Evolutionary conservation across 148 eudicot species (phyloP), one percentile per base, ranked within the genome.

Genomic region (Pharnaceum exiguum): DNA sequence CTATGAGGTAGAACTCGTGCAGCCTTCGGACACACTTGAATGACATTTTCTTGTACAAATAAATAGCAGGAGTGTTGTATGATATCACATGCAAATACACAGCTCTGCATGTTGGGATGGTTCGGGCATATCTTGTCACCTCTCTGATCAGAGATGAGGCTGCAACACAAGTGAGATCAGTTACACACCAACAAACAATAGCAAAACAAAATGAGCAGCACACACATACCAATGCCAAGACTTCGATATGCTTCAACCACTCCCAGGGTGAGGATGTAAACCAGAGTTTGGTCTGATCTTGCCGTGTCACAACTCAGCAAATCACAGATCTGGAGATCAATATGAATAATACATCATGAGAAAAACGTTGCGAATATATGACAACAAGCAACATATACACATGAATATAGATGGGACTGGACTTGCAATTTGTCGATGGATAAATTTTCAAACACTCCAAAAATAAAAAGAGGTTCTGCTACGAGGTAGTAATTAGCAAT

Each of bases 41-140:
- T 47, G 85, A 86, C 96, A 93, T 75, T 77, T 86, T 86, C 72
- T 83, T 67, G 83, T 93, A 89, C 70, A 93, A 70, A 74, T 68
- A 77, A 63, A 93, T 89, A 57, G 96, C 99, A 4, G 95, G 73
- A 69, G 77, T 73, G 53, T 93, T 93, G 61, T 93, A 93, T 9
- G 91, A 89, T 62, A 93, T 85, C 68, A 93, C 99, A 44, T 93
- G 99, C 55, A 89, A 76, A 71, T 89, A 93, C 46, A 80, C 87
- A 64, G 89, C 99, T 36, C 81, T 75, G 63, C 99, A 86, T 32
- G 71, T 79, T 33, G 85, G 65, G 51, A 93, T 78, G 50, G 66
- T 83, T 67, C 82, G 74, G 44, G 85, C 88, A 64, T 89, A 93
- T 71, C 82, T 93, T 47, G 78, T 75, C 47, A 89, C 96, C 79